Evolutionary conservation across 441 rosid genomes (phyloP).

Genomic region (Biscutella laevigata): DNA sequence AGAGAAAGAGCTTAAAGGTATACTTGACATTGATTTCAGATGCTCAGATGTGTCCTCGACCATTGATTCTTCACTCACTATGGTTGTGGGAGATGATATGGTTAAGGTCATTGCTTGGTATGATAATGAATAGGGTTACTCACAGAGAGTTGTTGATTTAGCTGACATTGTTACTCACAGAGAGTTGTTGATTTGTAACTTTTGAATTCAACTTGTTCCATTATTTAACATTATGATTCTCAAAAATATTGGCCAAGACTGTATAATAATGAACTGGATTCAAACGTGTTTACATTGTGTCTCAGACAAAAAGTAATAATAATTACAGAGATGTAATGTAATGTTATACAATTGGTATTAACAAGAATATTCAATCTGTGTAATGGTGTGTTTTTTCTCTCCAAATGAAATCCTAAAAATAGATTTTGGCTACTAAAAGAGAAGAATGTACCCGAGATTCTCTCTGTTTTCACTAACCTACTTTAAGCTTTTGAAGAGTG

Average conservation of each 20-base stretch:
- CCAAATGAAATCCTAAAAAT: slow-evolving; percentile 16
- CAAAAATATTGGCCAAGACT: not conserved
- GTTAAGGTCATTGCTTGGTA: slow-evolving; percentile 97
- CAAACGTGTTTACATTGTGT: slow-evolving; percentile 7
- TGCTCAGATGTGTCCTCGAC: slow-evolving; percentile 84
- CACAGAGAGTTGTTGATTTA: slow-evolving; percentile 94
- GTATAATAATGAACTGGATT: slow-evolving; percentile 13
- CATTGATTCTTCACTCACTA: slow-evolving; percentile 76
- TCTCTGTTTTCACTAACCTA: slow-evolving; percentile 21
- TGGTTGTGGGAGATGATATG: slow-evolving; percentile 99
- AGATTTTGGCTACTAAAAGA: slow-evolving; percentile 7
- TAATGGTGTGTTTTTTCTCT: no score
- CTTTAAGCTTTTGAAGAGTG: slow-evolving; percentile 24
- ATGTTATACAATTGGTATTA: slow-evolving; percentile 15
- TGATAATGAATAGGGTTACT: slow-evolving; percentile 97
- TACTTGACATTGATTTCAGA: slow-evolving; percentile 79
- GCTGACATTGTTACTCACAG: slow-evolving; percentile 93
- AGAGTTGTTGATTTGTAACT: not conserved
- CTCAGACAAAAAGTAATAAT: not conserved
- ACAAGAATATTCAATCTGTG: slow-evolving; percentile 25
- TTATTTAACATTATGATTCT: slow-evolving; percentile 8
- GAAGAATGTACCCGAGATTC: slow-evolving; percentile 21
- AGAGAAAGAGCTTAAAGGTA: slow-evolving; percentile 72
- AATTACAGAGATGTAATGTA: slow-evolving; percentile 22
- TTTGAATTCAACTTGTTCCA: slow-evolving; percentile 13